Evolutionary conservation across 2,329 filamentous ascomycete species (phyloP).

Genomic region (Scytalidium lignicola): DNA sequence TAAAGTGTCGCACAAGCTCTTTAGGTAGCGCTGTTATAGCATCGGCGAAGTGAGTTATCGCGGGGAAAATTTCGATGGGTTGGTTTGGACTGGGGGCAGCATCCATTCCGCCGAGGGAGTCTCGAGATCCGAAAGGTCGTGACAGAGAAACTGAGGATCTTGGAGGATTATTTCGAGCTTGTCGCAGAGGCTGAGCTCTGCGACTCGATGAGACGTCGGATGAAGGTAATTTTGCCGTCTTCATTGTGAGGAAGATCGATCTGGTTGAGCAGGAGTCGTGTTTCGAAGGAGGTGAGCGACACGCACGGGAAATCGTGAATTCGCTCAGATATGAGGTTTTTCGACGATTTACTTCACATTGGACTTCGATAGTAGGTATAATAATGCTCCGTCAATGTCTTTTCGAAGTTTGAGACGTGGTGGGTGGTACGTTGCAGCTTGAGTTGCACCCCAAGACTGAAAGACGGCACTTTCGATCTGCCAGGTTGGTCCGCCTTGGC

Average conservation of each 20-base stretch:
- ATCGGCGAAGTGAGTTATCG: conserved; percentile 76
- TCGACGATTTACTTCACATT: neutral
- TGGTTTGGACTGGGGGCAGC: conserved; percentile 51
- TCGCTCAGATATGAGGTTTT: conserved; percentile 7
- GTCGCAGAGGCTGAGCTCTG: conserved; percentile 59
- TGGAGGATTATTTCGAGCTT: conserved; percentile 60
- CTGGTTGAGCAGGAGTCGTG: conserved; percentile 9
- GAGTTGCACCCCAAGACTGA: neutral
- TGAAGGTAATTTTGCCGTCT: conserved; percentile 24
- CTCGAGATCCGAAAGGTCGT: conserved; percentile 36
- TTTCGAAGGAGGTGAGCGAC: conserved; percentile 13
- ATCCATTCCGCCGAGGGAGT: conserved; percentile 39
- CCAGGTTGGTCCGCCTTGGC: neutral
- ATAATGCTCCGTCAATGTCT: neutral
- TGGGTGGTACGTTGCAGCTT: neutral
- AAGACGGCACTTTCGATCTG: neutral
- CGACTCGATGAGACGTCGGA: conserved; percentile 40
- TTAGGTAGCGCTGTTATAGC: conserved; percentile 87
- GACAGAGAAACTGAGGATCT: conserved; percentile 45
- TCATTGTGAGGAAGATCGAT: conserved; percentile 24
- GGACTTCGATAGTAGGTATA: neutral
- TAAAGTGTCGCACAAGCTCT: conserved; percentile 93
- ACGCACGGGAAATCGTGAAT: conserved; percentile 10
- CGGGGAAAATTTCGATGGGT: conserved; percentile 62
- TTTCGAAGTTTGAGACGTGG: neutral